Evolutionary conservation across 768 basidiomycete species (phyloP).

Genomic region (Clitopilus passeckerianus): DNA sequence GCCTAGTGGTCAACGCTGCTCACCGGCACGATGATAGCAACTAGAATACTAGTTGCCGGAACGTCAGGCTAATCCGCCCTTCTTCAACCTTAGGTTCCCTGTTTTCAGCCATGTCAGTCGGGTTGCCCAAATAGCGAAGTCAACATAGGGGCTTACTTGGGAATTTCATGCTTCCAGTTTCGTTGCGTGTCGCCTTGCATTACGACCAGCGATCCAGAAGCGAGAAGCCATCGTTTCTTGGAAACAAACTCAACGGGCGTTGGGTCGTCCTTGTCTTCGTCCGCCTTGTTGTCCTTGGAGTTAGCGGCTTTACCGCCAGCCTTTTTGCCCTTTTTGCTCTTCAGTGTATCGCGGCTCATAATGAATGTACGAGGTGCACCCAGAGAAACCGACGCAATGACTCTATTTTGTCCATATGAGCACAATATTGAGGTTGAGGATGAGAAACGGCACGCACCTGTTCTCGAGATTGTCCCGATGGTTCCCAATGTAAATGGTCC

Average conservation of each 20-base stretch:
- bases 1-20: too few species aligned
- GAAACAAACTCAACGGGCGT: not conserved
- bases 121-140: not conserved
- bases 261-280: not conserved
- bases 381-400: constrained; percentile 24
- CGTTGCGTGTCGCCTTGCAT: constrained; percentile 27
- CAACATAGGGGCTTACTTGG: constrained; percentile 14
- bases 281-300: not conserved
- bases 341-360: constrained; percentile 18
- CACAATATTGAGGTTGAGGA: not conserved
- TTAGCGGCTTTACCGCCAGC: not conserved
- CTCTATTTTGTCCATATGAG: constrained; percentile 9
- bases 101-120: not conserved
- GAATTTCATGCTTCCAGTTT: constrained; percentile 28
- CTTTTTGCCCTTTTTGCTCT: constrained; percentile 1
- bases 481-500: constrained; percentile 23
- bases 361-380: constrained; percentile 23
- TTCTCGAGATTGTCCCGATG: constrained; percentile 24
- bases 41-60: constrained; percentile 18
- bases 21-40: not conserved
- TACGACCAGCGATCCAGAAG: constrained; percentile 21
- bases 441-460: constrained; percentile 7
- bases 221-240: constrained; percentile 19
- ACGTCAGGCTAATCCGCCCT: constrained; percentile 26
- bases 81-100: constrained; percentile 22